Evolutionary conservation across 2,329 filamentous ascomycete genomes (phyloP).

Genomic region (Neofusicoccum ribis): DNA sequence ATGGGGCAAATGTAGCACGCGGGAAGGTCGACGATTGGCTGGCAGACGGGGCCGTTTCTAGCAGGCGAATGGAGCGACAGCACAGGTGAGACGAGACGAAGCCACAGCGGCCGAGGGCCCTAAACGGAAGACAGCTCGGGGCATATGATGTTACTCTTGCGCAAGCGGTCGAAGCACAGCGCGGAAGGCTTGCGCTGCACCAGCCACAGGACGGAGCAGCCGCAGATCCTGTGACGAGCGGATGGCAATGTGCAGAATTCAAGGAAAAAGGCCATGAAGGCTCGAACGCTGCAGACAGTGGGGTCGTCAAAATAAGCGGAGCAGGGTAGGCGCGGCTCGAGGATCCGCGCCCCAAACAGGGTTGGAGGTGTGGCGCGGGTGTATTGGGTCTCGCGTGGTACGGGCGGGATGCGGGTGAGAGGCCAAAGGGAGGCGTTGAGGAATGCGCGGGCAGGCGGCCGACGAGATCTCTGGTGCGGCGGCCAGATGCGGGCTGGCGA

Average conservation of each 20-base stretch:
- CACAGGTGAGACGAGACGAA: background rate
- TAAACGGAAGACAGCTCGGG: too few relatives aligned
- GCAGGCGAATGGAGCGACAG: background rate
- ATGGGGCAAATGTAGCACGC: background rate
- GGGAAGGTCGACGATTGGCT: background rate
- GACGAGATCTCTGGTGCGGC: too few relatives aligned
- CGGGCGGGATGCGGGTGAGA: too few relatives aligned
- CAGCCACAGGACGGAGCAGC: background rate
- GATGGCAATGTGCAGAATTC: too few relatives aligned
- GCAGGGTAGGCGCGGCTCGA: too few relatives aligned
- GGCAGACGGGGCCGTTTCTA: background rate
- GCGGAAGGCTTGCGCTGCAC: background rate
- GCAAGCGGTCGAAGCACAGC: background rate
- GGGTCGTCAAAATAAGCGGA: too few relatives aligned
- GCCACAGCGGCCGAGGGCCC: background rate
- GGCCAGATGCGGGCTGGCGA: background rate
- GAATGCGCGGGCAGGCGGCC: background rate
- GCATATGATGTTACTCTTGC: background rate
- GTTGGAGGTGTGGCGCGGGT: too few relatives aligned
- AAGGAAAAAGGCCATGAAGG: too few relatives aligned
- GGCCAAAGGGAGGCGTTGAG: too few relatives aligned
- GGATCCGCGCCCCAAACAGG: too few relatives aligned
- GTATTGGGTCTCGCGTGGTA: too few relatives aligned
- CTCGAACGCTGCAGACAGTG: too few relatives aligned
- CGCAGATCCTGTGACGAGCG: background rate